These are phyloP conservation scores for Aspergillus egyptiacus DNA, from an alignment of 495 filamentous ascomycete species.

Conservation along the genomic window DNA sequence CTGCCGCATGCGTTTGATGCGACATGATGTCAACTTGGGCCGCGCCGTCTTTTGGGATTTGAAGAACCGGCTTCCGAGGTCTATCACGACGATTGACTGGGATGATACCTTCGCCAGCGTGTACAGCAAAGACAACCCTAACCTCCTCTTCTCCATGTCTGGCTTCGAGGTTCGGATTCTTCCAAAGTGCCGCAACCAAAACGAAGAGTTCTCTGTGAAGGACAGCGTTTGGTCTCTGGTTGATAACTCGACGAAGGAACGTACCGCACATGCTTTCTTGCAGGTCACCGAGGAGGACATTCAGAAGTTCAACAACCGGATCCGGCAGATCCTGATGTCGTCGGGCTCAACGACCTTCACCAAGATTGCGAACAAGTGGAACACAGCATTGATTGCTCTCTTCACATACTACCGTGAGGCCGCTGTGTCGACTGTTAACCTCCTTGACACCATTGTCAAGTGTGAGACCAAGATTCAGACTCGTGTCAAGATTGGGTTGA, in stretches of 20 bases:
- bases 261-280: constrained; percentile 95
- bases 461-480: constrained; percentile 99
- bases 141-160: constrained; percentile 94
- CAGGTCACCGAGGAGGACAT: constrained; percentile 98
- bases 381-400: constrained; percentile 94
- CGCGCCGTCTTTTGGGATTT: constrained; percentile 98
- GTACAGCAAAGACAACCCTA: constrained; percentile 97
- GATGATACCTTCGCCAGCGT: constrained; percentile 99
- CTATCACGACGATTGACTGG: constrained; percentile 97
- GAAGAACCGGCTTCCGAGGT: constrained; percentile 92
- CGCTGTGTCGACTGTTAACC: constrained; percentile 90
- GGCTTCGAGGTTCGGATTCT: constrained; percentile 97
- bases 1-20: constrained; percentile 96
- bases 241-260: constrained; percentile 91
- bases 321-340: constrained; percentile 98
- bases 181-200: constrained; percentile 90
- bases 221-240: constrained; percentile 98
- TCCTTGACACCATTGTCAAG: constrained; percentile 98
- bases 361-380: constrained; percentile 99
- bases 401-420: constrained; percentile 99
- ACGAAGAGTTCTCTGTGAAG: constrained; percentile 94
- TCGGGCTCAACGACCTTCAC: constrained; percentile 99
- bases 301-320: constrained; percentile 98
- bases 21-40: constrained; percentile 97
- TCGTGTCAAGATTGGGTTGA: constrained; percentile 96